Percentiles rank a stretch among this genome's conserved stretches.
Conservation (phyloP, 257 asterid species). For the Lycium ferocissimum region DNA sequence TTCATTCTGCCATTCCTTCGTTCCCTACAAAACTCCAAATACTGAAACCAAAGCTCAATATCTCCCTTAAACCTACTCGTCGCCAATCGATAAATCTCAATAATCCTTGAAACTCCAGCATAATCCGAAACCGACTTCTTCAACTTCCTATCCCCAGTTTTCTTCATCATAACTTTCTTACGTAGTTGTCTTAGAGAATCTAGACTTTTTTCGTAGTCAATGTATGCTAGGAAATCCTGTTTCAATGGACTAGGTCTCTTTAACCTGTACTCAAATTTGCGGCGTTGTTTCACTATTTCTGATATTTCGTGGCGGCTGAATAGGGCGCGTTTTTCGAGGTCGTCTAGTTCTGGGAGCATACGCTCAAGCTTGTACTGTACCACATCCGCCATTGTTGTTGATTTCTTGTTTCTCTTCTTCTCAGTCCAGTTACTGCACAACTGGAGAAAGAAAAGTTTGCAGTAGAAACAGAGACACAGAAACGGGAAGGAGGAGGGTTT, state of each 20-base stretch:
- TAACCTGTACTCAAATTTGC: constrained; percentile 92
- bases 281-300: constrained; percentile 88
- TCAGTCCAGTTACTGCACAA: background rate
- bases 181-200: constrained; percentile 80
- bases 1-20: constrained; percentile 82
- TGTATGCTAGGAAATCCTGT: constrained; percentile 69
- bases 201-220: constrained; percentile 79
- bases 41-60: constrained; percentile 88
- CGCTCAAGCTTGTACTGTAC: constrained; percentile 91
- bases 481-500: background rate
- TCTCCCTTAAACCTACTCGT: constrained; percentile 92
- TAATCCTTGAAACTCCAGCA: constrained; percentile 75
- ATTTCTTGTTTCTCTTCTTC: background rate
- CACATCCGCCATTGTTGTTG: constrained; percentile 77
- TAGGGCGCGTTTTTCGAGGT: constrained; percentile 74
- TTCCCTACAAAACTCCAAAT: constrained; percentile 81
- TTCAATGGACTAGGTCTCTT: constrained; percentile 90
- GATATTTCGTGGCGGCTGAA: constrained; percentile 78
- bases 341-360: constrained; percentile 91
- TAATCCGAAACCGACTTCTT: constrained; percentile 75
- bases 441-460: background rate
- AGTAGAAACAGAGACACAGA: background rate
- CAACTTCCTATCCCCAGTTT: constrained; percentile 49
- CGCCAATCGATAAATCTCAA: constrained; percentile 75
- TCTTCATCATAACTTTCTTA: constrained; percentile 49